Evolutionary conservation across 768 basidiomycete genomes (phyloP).

Genomic region (Nidularia sp.): DNA sequence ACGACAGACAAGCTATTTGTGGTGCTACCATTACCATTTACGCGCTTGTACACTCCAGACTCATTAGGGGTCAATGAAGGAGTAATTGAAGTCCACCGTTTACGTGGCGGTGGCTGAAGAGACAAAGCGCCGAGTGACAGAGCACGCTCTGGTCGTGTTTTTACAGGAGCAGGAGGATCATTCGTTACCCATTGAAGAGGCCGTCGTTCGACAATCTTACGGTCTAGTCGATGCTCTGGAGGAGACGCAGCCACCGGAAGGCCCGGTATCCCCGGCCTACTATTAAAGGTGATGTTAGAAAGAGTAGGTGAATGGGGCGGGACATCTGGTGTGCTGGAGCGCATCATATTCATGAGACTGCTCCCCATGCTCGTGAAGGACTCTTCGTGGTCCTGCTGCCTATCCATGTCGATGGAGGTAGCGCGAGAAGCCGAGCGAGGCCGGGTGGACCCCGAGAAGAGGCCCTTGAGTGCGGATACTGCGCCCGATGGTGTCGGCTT

Average conservation of each 20-base stretch:
- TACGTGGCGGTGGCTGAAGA: constrained; percentile 47
- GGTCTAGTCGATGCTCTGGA: constrained; percentile 29
- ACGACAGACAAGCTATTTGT: constrained; percentile 10
- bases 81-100: constrained; percentile 37
- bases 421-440: constrained; percentile 56
- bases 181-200: constrained; percentile 19
- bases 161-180: constrained; percentile 21
- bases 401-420: constrained; percentile 36
- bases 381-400: constrained; percentile 34
- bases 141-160: constrained; percentile 24
- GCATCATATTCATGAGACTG: constrained; percentile 49
- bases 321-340: constrained; percentile 30
- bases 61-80: constrained; percentile 11
- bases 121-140: constrained; percentile 30
- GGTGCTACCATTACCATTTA: constrained; percentile 11
- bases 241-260: constrained; percentile 21
- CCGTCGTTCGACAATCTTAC: constrained; percentile 25
- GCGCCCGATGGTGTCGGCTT: constrained; percentile 32
- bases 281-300: not conserved
- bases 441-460: constrained; percentile 46
- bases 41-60: constrained; percentile 12
- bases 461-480: constrained; percentile 56
- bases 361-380: constrained; percentile 55
- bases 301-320: constrained; percentile 10
- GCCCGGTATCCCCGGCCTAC: too few relatives aligned